A percentile compares a stretch with the other conserved stretches of the same genome.
Conservation (phyloP, 2,329 filamentous ascomycete species). For the Cladosporium sp. region DNA sequence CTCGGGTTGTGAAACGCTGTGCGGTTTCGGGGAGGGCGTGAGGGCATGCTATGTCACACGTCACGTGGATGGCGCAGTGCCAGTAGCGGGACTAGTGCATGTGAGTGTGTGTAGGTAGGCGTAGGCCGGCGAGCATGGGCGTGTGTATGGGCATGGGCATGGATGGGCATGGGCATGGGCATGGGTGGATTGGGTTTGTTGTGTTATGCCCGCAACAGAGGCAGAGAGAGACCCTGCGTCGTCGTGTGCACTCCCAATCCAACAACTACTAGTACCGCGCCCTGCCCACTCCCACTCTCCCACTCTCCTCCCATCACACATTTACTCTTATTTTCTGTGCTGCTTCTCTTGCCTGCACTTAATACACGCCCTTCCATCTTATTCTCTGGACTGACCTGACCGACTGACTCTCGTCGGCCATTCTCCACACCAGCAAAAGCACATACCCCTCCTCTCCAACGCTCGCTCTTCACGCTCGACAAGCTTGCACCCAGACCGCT, state of each 20-base stretch:
- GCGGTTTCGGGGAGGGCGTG: not conserved
- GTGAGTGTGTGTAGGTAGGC: not conserved
- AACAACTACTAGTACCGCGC: not conserved
- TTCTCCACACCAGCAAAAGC: not conserved
- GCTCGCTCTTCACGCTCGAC: not conserved
- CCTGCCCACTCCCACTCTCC: not conserved
- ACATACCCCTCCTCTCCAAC: slow-evolving; percentile 3
- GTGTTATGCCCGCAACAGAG: not conserved
- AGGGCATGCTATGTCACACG: not conserved
- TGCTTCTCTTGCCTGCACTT: not conserved
- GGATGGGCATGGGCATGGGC: too few relatives aligned
- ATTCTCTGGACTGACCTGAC: not conserved
- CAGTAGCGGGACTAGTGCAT: not conserved
- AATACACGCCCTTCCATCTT: not conserved
- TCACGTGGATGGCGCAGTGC: not conserved
- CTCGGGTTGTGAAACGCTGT: slow-evolving; percentile 12
- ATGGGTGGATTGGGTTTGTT: not conserved
- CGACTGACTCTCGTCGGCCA: not conserved
- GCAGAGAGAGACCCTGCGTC: not conserved
- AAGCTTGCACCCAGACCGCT: slow-evolving; percentile 10
- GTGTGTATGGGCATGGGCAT: too few relatives aligned
- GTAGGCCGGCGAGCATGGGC: not conserved
- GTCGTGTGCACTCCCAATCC: not conserved
- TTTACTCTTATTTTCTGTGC: not conserved
- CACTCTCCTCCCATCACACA: not conserved